phyloP scores from a whole-genome alignment of 2,329 filamentous ascomycete species.

The Huntiella decipiens region DNA sequence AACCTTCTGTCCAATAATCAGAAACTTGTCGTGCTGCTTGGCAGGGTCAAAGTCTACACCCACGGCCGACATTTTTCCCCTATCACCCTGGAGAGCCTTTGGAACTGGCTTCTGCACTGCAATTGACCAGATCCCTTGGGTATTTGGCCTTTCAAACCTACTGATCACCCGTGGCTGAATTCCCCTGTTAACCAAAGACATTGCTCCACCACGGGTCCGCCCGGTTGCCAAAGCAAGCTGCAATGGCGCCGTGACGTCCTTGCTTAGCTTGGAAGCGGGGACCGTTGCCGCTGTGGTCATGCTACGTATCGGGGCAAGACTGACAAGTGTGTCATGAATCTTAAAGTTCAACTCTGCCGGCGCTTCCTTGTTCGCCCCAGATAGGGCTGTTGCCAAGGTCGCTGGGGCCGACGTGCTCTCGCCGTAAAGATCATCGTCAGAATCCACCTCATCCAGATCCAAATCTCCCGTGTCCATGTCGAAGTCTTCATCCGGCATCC shows the following conservation, averaged over 20 bases:
- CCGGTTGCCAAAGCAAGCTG: conserved; percentile 45
- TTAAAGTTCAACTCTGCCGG: conserved; percentile 45
- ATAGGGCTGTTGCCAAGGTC: conserved; percentile 12
- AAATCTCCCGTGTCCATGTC: conserved; percentile 26
- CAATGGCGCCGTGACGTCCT: conserved; percentile 17
- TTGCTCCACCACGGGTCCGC: conserved; percentile 42
- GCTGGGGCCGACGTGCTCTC: conserved; percentile 17
- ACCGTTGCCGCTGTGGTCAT: conserved; percentile 45
- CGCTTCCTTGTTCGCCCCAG: conserved; percentile 14
- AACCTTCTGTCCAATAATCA: conserved; percentile 53
- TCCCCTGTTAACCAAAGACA: conserved; percentile 60
- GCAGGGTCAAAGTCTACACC: conserved; percentile 33
- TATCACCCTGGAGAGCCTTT: conserved; percentile 30
- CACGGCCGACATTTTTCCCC: conserved; percentile 29
- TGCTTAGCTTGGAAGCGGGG: conserved; percentile 30
- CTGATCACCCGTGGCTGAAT: conserved; percentile 56
- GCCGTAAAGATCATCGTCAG: conserved; percentile 42
- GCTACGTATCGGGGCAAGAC: conserved; percentile 61
- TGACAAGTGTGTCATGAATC: conserved; percentile 57
- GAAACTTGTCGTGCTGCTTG: conserved; percentile 53
- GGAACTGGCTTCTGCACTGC: conserved; percentile 47
- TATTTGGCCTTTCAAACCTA: conserved; percentile 52
- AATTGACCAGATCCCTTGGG: conserved; percentile 66
- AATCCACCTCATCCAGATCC: conserved; percentile 36
- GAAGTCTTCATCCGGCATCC: conserved; percentile 34